These are phyloP conservation scores for Pleoardoris graminearum DNA, from an alignment of 2,329 filamentous ascomycete species.

Conservation along the genomic window DNA sequence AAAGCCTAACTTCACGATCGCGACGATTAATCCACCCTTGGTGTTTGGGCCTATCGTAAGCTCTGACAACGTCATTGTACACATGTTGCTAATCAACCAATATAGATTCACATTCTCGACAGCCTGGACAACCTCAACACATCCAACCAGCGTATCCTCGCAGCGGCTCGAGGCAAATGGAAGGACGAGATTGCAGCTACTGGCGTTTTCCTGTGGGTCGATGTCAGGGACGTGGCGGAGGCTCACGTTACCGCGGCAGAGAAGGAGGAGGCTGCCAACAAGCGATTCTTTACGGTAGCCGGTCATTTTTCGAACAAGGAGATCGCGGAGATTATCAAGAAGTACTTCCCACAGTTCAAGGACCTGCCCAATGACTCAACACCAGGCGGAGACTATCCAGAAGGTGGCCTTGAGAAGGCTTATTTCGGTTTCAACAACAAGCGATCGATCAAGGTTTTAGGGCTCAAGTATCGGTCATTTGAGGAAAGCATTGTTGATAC, in stretches of 20 bases:
- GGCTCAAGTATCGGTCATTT: constrained; percentile 61
- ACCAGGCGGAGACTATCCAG: constrained; percentile 51
- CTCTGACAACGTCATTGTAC: not conserved
- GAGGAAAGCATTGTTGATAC: constrained; percentile 65
- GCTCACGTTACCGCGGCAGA: constrained; percentile 65
- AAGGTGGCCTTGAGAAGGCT: constrained; percentile 49
- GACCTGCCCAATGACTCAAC: constrained; percentile 52
- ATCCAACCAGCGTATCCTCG: constrained; percentile 68
- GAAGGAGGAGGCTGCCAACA: constrained; percentile 60
- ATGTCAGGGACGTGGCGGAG: constrained; percentile 61
- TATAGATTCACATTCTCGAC: constrained; percentile 60
- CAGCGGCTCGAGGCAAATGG: constrained; percentile 65
- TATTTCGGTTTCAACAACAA: constrained; percentile 58
- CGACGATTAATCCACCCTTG: constrained; percentile 56
- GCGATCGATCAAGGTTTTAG: constrained; percentile 59
- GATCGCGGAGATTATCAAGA: constrained; percentile 59
- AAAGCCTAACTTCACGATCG: constrained; percentile 55
- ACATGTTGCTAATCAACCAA: constrained; percentile 12
- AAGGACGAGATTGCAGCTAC: constrained; percentile 62
- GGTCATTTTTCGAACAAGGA: constrained; percentile 65
- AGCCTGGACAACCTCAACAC: constrained; percentile 69
- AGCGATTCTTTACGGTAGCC: constrained; percentile 65
- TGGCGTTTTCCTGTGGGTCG: constrained; percentile 55
- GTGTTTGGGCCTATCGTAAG: constrained; percentile 55
- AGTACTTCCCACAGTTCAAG: constrained; percentile 59